Evolutionary conservation across 1,139 yeast genomes (phyloP).

Genomic region (Candida tunisiensis): DNA sequence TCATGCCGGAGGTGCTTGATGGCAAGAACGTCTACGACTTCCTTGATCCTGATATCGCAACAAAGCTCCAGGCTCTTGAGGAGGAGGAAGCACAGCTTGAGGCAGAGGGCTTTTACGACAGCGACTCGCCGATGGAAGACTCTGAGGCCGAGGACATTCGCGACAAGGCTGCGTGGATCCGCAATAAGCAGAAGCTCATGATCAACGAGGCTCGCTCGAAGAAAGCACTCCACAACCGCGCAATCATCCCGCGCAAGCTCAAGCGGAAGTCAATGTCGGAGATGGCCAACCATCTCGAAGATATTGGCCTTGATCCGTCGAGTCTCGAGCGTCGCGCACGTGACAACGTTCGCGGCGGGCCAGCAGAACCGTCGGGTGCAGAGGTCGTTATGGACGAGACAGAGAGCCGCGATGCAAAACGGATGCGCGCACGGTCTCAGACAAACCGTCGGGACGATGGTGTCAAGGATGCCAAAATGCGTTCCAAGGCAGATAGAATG

Average conservation of each 20-base stretch:
- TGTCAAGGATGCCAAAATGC: constrained; percentile 69
- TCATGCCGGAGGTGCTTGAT: constrained; percentile 90
- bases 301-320: constrained; percentile 75
- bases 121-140: constrained; percentile 50
- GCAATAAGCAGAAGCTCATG: constrained; percentile 90
- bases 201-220: constrained; percentile 75
- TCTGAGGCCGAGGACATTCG: constrained; percentile 58
- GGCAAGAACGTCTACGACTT: constrained; percentile 96
- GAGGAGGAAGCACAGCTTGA: constrained; percentile 94
- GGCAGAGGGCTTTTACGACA: constrained; percentile 87
- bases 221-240: constrained; percentile 75
- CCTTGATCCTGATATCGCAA: constrained; percentile 89
- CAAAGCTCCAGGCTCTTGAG: constrained; percentile 85
- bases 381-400: constrained; percentile 48
- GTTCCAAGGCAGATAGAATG: constrained; percentile 77
- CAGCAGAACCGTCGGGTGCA: constrained; percentile 41
- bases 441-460: constrained; percentile 77
- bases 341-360: constrained; percentile 23
- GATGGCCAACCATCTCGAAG: constrained; percentile 80
- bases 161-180: constrained; percentile 88
- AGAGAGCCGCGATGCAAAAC: constrained; percentile 10
- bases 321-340: constrained; percentile 27
- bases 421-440: constrained; percentile 38
- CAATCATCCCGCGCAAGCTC: constrained; percentile 87
- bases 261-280: constrained; percentile 57